A percentile compares a stretch with the other conserved stretches of the same genome.
These are phyloP conservation scores for Cyclocybe aegerita DNA, from an alignment of 768 basidiomycete genomes.

Conservation along the genomic window DNA sequence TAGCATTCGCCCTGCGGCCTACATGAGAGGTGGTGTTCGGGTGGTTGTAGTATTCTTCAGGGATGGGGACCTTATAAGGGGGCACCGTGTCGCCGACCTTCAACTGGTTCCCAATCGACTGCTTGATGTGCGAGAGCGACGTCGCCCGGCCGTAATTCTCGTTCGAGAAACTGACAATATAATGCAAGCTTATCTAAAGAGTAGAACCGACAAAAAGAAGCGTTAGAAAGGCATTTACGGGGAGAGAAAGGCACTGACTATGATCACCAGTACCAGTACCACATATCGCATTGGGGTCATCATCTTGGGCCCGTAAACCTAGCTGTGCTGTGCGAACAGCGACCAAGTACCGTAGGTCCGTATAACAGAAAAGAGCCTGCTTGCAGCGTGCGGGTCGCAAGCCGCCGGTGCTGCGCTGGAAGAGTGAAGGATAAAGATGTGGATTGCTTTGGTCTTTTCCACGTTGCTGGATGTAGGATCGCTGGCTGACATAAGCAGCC, in stretches of 20 bases:
- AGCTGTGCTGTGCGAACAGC: not conserved
- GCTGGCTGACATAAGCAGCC: too few relatives aligned
- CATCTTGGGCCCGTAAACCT: slow-evolving; percentile 33
- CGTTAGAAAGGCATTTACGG: not conserved
- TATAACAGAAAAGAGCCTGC: not conserved
- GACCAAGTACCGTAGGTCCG: not conserved
- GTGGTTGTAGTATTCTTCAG: slow-evolving; percentile 55
- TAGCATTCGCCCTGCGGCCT: slow-evolving; percentile 76
- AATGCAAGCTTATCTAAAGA: slow-evolving; percentile 53
- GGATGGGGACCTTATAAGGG: slow-evolving; percentile 58
- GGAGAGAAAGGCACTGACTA: slow-evolving; percentile 30
- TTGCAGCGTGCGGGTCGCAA: too few relatives aligned
- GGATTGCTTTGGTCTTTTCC: too few relatives aligned
- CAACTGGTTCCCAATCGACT: slow-evolving; percentile 26
- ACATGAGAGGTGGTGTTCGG: slow-evolving; percentile 34
- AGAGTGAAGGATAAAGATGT: slow-evolving; percentile 1
- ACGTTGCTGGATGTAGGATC: too few relatives aligned
- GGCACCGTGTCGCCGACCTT: slow-evolving; percentile 24
- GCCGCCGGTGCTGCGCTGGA: slow-evolving; percentile 1
- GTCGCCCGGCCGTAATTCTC: slow-evolving; percentile 64
- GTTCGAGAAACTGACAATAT: slow-evolving; percentile 64
- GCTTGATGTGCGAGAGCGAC: slow-evolving; percentile 45
- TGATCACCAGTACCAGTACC: slow-evolving; percentile 45
- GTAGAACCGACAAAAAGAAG: not conserved
- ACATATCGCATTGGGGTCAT: slow-evolving; percentile 58